Evolutionary conservation across 2,329 filamentous ascomycete genomes (phyloP), one percentile per base, ranked within the genome.

Genomic region (Plectosphaerella cucumerina): DNA sequence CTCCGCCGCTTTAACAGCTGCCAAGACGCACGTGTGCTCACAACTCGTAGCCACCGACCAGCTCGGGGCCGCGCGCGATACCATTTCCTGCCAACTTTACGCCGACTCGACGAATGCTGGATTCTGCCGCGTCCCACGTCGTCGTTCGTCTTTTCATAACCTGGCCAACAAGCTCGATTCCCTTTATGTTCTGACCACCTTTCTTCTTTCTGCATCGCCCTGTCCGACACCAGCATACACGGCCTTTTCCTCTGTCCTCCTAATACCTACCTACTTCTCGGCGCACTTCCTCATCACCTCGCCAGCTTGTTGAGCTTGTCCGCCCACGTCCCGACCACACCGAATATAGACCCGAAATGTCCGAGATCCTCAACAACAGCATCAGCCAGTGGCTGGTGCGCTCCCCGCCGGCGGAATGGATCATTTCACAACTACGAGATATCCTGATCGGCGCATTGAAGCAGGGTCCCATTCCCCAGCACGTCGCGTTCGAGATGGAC

Each of bases 401-500:
- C 58, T 96, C 92, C 42, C 94, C 94, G 14, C 94, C 94, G 1
- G 86, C 90, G 60, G 91, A 96, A 82, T 97, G 90, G 86, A 83
- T 81, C n/a, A 77, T 95, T 53, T 84, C 82, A 53, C 84, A 86
- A 61, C 71, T 96, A 18, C 85, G 90, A 56, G 89, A 96, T 66
- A 75, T 96, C 47, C 78, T 97, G 56, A 94, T 99, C 60, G 90
- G 90, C 50, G 88, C 92, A 47, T 73, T 97, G 49, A 86, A 86
- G 64, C 93, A 97, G 70, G 94, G 94, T 0, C 90, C 91, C 2
- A 87, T 99, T 50, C 94, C 94, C 10, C 86, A 90, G 63, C 94
- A 99, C 82, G 84, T 99, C 54, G 94, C 94, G n/a, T 99, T 99
- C 65, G 93, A 97, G 60, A 99, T 99, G 94, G 94, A 99, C 67